Percentiles rank a stretch among this genome's conserved stretches.
phyloP scores from a whole-genome alignment of 805 yeast species.

The Pichia paraexigua region DNA sequence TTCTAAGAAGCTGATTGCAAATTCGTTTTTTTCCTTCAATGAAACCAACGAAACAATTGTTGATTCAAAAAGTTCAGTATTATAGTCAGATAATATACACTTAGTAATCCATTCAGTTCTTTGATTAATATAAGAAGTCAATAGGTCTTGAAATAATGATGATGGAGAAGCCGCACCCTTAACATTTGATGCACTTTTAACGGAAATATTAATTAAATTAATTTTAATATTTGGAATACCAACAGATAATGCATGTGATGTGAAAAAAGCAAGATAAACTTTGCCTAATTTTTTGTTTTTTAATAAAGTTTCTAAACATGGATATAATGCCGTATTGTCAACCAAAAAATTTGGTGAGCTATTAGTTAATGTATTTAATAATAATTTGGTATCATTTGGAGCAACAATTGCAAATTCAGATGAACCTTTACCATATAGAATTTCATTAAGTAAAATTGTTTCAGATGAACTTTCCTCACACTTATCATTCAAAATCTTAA shows the following conservation, averaged over 20 bases:
- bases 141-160: conserved; percentile 37
- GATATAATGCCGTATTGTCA: conserved; percentile 41
- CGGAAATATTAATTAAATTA: conserved; percentile 39
- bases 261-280: conserved; percentile 53
- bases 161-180: conserved; percentile 41
- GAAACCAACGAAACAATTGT: conserved; percentile 53
- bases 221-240: conserved; percentile 51
- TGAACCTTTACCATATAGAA: conserved; percentile 46
- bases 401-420: conserved; percentile 48
- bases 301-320: conserved; percentile 27
- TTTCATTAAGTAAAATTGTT: conserved; percentile 39
- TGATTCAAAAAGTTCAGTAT: conserved; percentile 47
- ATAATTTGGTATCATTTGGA: conserved; percentile 52
- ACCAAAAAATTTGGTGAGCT: conserved; percentile 36
- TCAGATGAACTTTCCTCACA: conserved; percentile 26
- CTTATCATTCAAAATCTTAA: conserved; percentile 28
- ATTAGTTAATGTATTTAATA: conserved; percentile 35
- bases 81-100: conserved; percentile 42
- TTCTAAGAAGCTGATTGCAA: conserved; percentile 56
- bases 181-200: conserved; percentile 30
- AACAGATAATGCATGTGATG: conserved; percentile 53
- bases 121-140: conserved; percentile 37
- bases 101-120: conserved; percentile 38
- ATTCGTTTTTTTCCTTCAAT: conserved; percentile 46
- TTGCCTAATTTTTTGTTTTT: conserved; percentile 50